Conservation (phyloP, 192 early-diverging fungal species). For the Coemansia sp. region DNA sequence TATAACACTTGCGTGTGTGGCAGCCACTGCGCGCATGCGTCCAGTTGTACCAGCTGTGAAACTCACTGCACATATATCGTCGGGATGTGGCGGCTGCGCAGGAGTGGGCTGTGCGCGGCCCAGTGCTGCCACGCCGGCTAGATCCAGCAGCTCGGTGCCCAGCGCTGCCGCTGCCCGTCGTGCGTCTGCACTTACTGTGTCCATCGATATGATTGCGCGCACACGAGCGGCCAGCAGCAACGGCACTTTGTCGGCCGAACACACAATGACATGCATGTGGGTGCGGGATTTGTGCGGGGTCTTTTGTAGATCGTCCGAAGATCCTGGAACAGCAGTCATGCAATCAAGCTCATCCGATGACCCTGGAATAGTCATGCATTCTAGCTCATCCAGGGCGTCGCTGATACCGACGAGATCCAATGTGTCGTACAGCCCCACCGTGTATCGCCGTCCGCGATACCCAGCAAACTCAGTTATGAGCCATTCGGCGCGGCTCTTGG, state of each 20-base stretch:
- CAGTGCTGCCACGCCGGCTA: slow-evolving; percentile 55
- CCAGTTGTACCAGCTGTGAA: slow-evolving; percentile 88
- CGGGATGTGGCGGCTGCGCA: slow-evolving; percentile 59
- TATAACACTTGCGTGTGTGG: slow-evolving; percentile 68
- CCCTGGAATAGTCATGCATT: neutral
- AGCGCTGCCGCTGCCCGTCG: slow-evolving; percentile 42
- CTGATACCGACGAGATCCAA: slow-evolving; percentile 80
- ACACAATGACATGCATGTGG: slow-evolving; percentile 57
- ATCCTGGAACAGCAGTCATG: no score
- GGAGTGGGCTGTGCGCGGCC: slow-evolving; percentile 56
- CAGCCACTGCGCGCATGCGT: slow-evolving; percentile 64
- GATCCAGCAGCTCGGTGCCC: slow-evolving; percentile 58
- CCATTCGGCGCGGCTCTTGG: slow-evolving; percentile 75
- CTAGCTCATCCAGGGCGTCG: slow-evolving; percentile 69
- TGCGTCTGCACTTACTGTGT: slow-evolving; percentile 57
- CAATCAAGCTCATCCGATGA: no score
- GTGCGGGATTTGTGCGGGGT: neutral
- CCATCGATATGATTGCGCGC: slow-evolving; percentile 74
- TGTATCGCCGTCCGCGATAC: slow-evolving; percentile 58
- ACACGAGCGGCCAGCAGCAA: slow-evolving; percentile 59
- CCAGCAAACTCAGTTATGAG: slow-evolving; percentile 63
- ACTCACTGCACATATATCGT: slow-evolving; percentile 69
- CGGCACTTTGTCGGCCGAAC: slow-evolving; percentile 57
- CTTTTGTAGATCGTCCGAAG: no score
- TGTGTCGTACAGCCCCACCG: slow-evolving; percentile 86